Base-by-base conservation (phyloP, 176 grass and related monocot species). In the Triticum turgidum region DNA sequence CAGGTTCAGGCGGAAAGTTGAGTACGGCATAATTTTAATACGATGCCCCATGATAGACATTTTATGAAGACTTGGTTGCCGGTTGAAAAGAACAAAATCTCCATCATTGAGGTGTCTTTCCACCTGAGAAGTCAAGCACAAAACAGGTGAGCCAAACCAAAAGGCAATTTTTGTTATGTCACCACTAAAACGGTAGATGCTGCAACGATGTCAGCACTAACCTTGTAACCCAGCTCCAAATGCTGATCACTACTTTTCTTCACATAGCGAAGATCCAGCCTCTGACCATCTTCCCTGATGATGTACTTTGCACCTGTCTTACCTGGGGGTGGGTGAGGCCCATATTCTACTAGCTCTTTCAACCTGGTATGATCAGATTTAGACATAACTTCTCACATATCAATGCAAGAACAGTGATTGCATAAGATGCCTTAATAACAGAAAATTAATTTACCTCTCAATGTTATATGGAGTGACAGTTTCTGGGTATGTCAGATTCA, bases 31-130 rank as follows among this genome's bases (percentile, higher is more conserved):
- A 49, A 98, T 98, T 89, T 98, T 98, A 61, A 98, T 98, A 18
- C 91, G 91, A 83, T 98, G 96, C 1, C 96, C 93, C 96, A 98
- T 95, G n/a, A 98, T 98, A 67, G 96, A 98, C 96, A 98, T 98
- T 93, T 98, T 98, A 80, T 98, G 93, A 76, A 98, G 93, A 89
- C 91, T 95, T 38, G 96, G 96, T 84, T 98, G 96, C 17, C 96
- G 93, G 56, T 95, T 98, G 84, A 95, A 98, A 71, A 98, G 90
- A 82, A 98, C 93, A 92, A 94, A 98, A 76, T 98, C 96, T 1
- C 96, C 96, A 86, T 98, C 96, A 87, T 89, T 89, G 67, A 98
- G 88, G 78, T 98, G 96, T 7, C 96, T 83, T 77, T 98, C 96
- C 75, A 98, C 96, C 93, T 98, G 79, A 63, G 5, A 76, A 56